Conservation (phyloP, 257 asterid species). For the Henckelia pumila region DNA sequence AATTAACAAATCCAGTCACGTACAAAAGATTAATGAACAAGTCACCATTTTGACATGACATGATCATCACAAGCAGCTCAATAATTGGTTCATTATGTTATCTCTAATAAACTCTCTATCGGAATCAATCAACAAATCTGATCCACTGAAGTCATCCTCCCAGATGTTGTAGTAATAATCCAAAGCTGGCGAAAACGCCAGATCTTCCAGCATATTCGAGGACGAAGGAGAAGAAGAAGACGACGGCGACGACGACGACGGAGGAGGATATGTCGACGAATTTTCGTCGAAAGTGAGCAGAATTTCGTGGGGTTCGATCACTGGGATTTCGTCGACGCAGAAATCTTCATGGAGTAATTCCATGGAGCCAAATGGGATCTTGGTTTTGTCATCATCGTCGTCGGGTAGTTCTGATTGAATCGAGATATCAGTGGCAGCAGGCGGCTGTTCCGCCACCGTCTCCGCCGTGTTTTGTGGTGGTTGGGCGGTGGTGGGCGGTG, state of each 20-base stretch:
- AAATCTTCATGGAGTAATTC: slow-evolving; percentile 32
- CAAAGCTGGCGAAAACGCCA: slow-evolving; percentile 23
- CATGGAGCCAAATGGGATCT: background rate
- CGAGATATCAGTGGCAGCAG: background rate
- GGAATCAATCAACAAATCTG: slow-evolving; percentile 23
- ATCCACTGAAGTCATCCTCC: slow-evolving; percentile 25
- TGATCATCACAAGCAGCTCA: slow-evolving; percentile 4
- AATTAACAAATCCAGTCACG: too few species aligned
- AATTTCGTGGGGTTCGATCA: slow-evolving; percentile 66
- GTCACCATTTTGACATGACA: too few species aligned
- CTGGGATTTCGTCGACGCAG: slow-evolving; percentile 73
- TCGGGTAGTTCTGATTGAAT: background rate
- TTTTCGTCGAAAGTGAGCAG: slow-evolving; percentile 33
- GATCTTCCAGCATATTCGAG: slow-evolving; percentile 33
- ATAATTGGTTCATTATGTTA: background rate
- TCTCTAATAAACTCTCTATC: background rate
- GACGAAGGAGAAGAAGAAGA: slow-evolving; percentile 21
- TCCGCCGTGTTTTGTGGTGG: background rate
- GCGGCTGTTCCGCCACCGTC: background rate
- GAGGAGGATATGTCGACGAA: background rate
- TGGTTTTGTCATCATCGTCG: background rate
- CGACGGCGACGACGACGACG: slow-evolving; percentile 6
- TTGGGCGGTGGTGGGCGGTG: slow-evolving; percentile 16
- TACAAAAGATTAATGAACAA: too few species aligned
- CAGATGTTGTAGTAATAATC: slow-evolving; percentile 28